Conservation (phyloP, 768 basidiomycete genomes). For the Leccinum barrowsii region DNA sequence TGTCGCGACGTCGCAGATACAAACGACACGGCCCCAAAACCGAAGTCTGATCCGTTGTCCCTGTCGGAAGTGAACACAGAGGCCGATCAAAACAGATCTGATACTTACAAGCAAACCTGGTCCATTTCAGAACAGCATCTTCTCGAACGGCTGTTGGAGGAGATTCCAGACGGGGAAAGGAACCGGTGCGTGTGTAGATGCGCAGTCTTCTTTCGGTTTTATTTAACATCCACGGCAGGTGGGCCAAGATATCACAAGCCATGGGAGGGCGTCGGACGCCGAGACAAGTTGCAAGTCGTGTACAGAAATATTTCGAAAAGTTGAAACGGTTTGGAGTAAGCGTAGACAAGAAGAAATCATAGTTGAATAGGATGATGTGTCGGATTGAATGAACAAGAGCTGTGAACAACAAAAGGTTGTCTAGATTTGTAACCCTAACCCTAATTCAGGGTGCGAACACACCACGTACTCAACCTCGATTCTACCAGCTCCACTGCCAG, state of each 20-base stretch:
- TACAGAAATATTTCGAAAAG: conserved; percentile 87
- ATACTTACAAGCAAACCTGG: conserved; percentile 86
- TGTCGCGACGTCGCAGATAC: conserved; percentile 20
- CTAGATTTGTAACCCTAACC: conserved; percentile 25
- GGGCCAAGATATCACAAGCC: conserved; percentile 77
- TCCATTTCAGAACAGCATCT: conserved; percentile 71
- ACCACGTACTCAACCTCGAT: neutral
- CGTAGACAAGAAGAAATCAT: conserved; percentile 28
- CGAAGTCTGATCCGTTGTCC: conserved; percentile 13
- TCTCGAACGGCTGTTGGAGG: conserved; percentile 67
- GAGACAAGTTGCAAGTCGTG: conserved; percentile 82
- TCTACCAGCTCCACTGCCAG: neutral
- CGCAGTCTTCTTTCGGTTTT: conserved; percentile 4
- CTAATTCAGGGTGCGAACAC: conserved; percentile 4
- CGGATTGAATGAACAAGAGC: neutral
- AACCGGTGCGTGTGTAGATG: conserved; percentile 49
- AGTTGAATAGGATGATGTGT: neutral
- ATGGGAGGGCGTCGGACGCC: conserved; percentile 78
- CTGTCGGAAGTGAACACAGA: conserved; percentile 20
- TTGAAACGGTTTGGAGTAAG: conserved; percentile 69
- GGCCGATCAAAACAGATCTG: conserved; percentile 30
- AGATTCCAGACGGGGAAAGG: conserved; percentile 75
- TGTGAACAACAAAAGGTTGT: neutral
- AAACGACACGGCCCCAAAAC: conserved; percentile 14
- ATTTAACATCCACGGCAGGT: conserved; percentile 39